Evolutionary conservation across 176 grass and related monocot species (phyloP).

Genomic region (Musa beccarii): DNA sequence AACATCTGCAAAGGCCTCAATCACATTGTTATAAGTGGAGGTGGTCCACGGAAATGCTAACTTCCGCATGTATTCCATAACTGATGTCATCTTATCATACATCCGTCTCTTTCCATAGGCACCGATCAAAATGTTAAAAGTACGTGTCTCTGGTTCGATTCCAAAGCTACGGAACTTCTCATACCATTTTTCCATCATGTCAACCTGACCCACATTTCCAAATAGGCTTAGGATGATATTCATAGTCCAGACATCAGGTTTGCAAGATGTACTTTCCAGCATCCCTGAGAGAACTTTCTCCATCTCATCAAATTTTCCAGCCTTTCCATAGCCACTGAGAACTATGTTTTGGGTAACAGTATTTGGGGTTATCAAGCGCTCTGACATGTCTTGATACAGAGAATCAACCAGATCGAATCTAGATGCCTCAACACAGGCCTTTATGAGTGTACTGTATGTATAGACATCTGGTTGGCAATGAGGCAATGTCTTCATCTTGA

Average conservation of each 20-base stretch:
- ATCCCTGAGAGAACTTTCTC: conserved; percentile 61
- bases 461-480: conserved; percentile 81
- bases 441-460: conserved; percentile 80
- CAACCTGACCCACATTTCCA: conserved; percentile 57
- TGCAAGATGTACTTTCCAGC: conserved; percentile 50
- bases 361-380: conserved; percentile 51
- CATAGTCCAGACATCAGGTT: conserved; percentile 94
- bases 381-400: conserved; percentile 68
- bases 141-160: conserved; percentile 76
- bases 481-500: conserved; percentile 53
- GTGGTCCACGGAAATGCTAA: conserved; percentile 80
- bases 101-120: conserved; percentile 80
- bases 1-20: conserved; percentile 68
- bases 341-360: conserved; percentile 88
- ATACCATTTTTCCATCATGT: conserved; percentile 87
- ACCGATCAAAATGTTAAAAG: conserved; percentile 91
- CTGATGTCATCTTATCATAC: conserved; percentile 84
- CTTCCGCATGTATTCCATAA: conserved; percentile 98
- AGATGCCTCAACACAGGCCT: conserved; percentile 47
- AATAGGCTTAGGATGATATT: conserved; percentile 89
- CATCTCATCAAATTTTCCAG: conserved; percentile 72
- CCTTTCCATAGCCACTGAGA: conserved; percentile 70
- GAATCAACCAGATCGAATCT: conserved; percentile 57
- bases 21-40: conserved; percentile 86
- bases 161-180: conserved; percentile 81